Conservation (phyloP, 352 stramenopile genomes). For the Phytophthora multivora region DNA sequence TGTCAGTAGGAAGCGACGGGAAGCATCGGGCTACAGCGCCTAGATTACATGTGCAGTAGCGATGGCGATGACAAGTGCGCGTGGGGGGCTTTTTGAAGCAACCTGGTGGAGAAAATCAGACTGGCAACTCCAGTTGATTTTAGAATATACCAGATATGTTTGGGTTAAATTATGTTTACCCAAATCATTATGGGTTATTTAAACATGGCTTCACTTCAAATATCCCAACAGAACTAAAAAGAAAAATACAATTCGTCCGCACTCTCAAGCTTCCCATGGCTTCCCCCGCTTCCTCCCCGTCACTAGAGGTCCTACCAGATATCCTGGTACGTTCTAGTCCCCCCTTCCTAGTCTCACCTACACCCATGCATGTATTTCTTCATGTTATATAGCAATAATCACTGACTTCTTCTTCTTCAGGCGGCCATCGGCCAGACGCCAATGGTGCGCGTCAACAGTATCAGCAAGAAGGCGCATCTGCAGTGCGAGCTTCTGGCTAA, state of each 20-base stretch:
- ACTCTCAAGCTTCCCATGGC: slow-evolving; percentile 18
- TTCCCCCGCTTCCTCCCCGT: slow-evolving; percentile 35
- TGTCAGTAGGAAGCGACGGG: not conserved
- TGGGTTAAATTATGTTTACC: too few relatives aligned
- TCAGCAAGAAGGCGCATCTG: slow-evolving; percentile 79
- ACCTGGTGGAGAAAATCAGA: too few relatives aligned
- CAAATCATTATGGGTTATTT: too few relatives aligned
- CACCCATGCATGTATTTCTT: not conserved
- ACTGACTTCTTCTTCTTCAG: slow-evolving; percentile 15
- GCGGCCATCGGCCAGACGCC: slow-evolving; percentile 92
- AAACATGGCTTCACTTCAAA: too few relatives aligned
- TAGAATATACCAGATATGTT: too few relatives aligned
- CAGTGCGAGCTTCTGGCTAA: slow-evolving; percentile 94
- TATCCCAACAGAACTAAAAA: too few relatives aligned
- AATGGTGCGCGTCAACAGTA: slow-evolving; percentile 92
- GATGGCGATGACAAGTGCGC: too few relatives aligned
- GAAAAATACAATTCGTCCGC: not conserved
- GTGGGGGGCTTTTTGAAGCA: too few relatives aligned
- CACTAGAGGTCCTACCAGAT: slow-evolving; percentile 59
- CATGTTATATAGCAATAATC: not conserved
- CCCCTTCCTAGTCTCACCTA: not conserved
- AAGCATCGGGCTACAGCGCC: too few relatives aligned
- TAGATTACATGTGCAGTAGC: too few relatives aligned
- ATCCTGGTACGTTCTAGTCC: slow-evolving; percentile 44
- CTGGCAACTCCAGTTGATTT: too few relatives aligned